These are phyloP conservation scores for Wickerhamomyces hampshirensis DNA, from an alignment of 805 yeast species.

Conservation along the genomic window DNA sequence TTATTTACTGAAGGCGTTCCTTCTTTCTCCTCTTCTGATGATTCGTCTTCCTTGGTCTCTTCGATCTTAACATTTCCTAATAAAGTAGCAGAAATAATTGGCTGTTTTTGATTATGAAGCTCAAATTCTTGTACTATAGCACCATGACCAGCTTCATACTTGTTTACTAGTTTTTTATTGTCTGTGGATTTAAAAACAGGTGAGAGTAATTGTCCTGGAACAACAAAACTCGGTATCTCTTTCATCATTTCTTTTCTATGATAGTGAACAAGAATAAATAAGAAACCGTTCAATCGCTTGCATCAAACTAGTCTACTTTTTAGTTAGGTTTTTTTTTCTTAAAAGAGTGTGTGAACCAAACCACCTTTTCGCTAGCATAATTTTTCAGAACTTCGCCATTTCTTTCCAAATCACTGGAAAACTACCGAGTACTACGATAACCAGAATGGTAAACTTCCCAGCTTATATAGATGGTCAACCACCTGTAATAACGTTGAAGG, in stretches of 20 bases:
- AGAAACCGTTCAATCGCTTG: no score
- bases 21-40: slow-evolving; percentile 3
- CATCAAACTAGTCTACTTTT: no score
- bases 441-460: slow-evolving; percentile 31
- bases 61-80: slow-evolving; percentile 61
- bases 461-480: slow-evolving; percentile 40
- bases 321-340: no score
- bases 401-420: no score
- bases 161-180: slow-evolving; percentile 28
- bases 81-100: slow-evolving; percentile 51
- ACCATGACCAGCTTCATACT: slow-evolving; percentile 63
- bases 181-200: slow-evolving; percentile 44
- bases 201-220: slow-evolving; percentile 81
- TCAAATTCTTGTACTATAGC: slow-evolving; percentile 45
- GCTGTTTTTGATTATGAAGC: slow-evolving; percentile 33
- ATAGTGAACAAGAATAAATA: no score
- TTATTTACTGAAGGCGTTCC: no score
- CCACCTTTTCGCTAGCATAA: no score
- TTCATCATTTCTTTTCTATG: no score
- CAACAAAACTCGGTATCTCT: slow-evolving; percentile 28
- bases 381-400: no score
- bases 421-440: not conserved
- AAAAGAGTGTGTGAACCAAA: no score
- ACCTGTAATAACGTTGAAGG: slow-evolving; percentile 39
- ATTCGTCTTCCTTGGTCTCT: slow-evolving; percentile 10